Evolutionary conservation across 2,329 filamentous ascomycete genomes (phyloP), one percentile per base, ranked within the genome.

Genomic region (Aureobasidium subglaciale): DNA sequence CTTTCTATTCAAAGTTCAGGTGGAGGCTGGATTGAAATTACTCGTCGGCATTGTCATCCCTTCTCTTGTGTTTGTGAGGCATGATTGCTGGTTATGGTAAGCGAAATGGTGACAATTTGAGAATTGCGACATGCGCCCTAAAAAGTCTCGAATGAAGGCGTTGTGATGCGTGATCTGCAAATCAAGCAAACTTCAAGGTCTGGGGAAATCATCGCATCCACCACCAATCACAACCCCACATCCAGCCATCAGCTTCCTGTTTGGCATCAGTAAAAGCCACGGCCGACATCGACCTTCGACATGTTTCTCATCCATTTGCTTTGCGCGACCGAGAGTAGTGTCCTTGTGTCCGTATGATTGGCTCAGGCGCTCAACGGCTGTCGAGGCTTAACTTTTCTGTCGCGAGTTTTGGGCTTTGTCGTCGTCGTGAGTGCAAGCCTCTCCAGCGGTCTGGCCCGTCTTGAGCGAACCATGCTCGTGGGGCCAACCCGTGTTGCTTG

Each of bases 1-100:
- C 63, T 71, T 3, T 72, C 71, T 1, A 75, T 74, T 5, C 75
- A 75, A 80, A 42, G 74, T 82, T 61, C 37, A 29, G 25, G 37
- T 40, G 29, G 9, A 43, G 24, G 41, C 42, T 20, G 22, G 25
- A 15, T 37, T 16, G 30, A 3, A 63, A 64, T 50, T 63, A 74
- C 70, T 70, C 63, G 24, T 66, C 62, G 27, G 68, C 66, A 58
- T 72, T 68, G n/a, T 63, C 63, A 11, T 69, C 60, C 8, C 57
- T 61, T 20, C 60, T 53, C 27, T 66, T 64, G 57, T 69, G 67
- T 61, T 69, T 69, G 63, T 68, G 61, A 59, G 62, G 60, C 60
- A 61, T 65, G 27, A 6, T 42, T 41, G 34, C 11, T 20, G 37
- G 27, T 45, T 32, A 45, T n/a, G 11, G 27, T 20, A 20, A 32